Percentiles rank a stretch among this genome's conserved stretches.
Conservation (phyloP, 1,139 yeast species). For the Eremothecium coryli region DNA sequence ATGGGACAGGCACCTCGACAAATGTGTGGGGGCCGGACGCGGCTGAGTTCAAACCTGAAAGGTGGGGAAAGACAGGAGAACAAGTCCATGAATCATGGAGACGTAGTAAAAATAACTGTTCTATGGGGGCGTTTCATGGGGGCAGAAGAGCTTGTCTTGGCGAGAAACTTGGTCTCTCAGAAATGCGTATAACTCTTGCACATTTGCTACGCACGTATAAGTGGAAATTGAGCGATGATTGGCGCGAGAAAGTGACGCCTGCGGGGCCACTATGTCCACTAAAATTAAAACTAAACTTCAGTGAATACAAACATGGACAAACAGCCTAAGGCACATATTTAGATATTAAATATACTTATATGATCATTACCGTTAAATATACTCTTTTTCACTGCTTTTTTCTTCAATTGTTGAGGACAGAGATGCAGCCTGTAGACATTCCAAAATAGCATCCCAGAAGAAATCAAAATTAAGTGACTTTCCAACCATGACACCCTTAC, state of each 20-base stretch:
- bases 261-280: constrained; percentile 36
- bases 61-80: constrained; percentile 45
- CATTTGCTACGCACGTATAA: constrained; percentile 34
- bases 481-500: constrained; percentile 40
- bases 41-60: constrained; percentile 40
- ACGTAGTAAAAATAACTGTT: constrained; percentile 37
- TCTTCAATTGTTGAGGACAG: constrained; percentile 21
- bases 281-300: constrained; percentile 23
- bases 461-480: constrained; percentile 36
- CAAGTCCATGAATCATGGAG: constrained; percentile 36
- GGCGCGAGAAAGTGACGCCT: constrained; percentile 48
- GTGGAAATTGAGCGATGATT: constrained; percentile 35
- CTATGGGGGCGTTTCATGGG: constrained; percentile 51
- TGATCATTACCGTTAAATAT: not conserved
- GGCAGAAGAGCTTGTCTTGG: constrained; percentile 55
- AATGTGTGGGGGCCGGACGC: constrained; percentile 45
- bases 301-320: constrained; percentile 6
- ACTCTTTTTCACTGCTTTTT: not conserved
- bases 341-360: no score
- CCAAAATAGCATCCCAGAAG: constrained; percentile 46
- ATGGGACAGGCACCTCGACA: constrained; percentile 45
- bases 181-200: constrained; percentile 36
- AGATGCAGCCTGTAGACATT: constrained; percentile 33
- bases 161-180: constrained; percentile 47
- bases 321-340: no score